phyloP scores from a whole-genome alignment of 2,329 filamentous ascomycete genomes.

The Penicillium sp. region DNA sequence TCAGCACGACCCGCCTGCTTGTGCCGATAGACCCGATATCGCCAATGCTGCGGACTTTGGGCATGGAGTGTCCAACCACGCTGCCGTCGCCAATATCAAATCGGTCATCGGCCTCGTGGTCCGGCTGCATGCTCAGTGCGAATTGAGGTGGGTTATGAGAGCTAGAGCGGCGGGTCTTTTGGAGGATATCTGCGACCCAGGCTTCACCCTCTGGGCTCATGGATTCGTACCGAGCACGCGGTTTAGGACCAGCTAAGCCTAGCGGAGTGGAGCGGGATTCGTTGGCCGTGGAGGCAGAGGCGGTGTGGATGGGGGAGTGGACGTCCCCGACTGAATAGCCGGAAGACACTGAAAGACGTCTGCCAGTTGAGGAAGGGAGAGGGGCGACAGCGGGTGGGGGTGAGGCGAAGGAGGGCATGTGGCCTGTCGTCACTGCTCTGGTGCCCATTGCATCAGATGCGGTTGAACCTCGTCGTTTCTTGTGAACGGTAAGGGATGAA shows the following conservation, averaged over 20 bases:
- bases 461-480: conserved; percentile 38
- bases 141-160: conserved; percentile 30
- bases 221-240: conserved; percentile 38
- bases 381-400: conserved; percentile 17
- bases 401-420: conserved; percentile 31
- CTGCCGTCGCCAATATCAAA: conserved; percentile 1
- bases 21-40: conserved; percentile 38
- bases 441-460: conserved; percentile 31
- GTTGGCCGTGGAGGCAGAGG: conserved; percentile 8
- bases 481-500: conserved; percentile 41
- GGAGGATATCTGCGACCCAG: conserved; percentile 48
- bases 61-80: conserved; percentile 15
- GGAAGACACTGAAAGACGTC: conserved; percentile 40
- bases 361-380: conserved; percentile 22
- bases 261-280: conserved; percentile 38
- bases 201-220: conserved; percentile 48
- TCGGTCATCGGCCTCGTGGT: conserved; percentile 15
- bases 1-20: conserved; percentile 40
- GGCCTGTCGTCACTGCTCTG: conserved; percentile 28
- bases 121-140: conserved; percentile 19
- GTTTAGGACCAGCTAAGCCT: conserved; percentile 47
- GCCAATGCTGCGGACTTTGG: conserved; percentile 39
- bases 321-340: conserved; percentile 34
- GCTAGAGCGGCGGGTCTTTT: conserved; percentile 42
- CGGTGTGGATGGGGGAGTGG: conserved; percentile 25